A percentile compares a stretch with the other conserved stretches of the same genome.
These are phyloP conservation scores for Coemansia umbellata DNA, from an alignment of 192 early-diverging fungal species.

Conservation along the genomic window DNA sequence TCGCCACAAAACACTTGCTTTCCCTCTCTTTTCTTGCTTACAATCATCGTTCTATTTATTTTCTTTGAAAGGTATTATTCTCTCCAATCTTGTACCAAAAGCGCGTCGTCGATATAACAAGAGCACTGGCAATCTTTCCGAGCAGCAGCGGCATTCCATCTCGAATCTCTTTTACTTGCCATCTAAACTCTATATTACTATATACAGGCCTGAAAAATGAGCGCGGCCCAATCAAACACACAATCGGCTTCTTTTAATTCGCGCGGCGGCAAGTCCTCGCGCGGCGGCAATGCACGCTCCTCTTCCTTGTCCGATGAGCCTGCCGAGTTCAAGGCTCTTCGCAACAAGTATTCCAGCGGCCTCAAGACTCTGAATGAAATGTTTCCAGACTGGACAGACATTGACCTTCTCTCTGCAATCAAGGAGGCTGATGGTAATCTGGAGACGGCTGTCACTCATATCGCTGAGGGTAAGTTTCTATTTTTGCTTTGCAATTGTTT, in stretches of 20 bases:
- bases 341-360: slow-evolving; percentile 56
- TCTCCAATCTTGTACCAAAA: slow-evolving; percentile 37
- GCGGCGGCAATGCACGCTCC: slow-evolving; percentile 22
- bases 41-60: slow-evolving; percentile 15
- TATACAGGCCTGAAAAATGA: slow-evolving; percentile 43
- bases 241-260: slow-evolving; percentile 23
- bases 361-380: slow-evolving; percentile 65
- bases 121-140: slow-evolving; percentile 3
- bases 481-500: background rate
- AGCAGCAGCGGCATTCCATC: slow-evolving; percentile 6
- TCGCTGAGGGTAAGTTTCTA: slow-evolving; percentile 68
- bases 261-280: slow-evolving; percentile 32
- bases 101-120: slow-evolving; percentile 30
- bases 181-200: slow-evolving; percentile 34
- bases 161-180: slow-evolving; percentile 2
- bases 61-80: slow-evolving; percentile 16
- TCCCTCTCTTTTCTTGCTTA: background rate
- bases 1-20: too few relatives aligned
- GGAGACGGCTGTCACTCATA: slow-evolving; percentile 72
- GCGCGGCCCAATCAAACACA: slow-evolving; percentile 49
- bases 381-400: slow-evolving; percentile 81
- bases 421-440: slow-evolving; percentile 86
- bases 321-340: slow-evolving; percentile 61
- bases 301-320: slow-evolving; percentile 23
- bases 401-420: slow-evolving; percentile 79